Evolutionary conservation across 805 yeast species (phyloP).

Genomic region (Saturnispora hagleri): DNA sequence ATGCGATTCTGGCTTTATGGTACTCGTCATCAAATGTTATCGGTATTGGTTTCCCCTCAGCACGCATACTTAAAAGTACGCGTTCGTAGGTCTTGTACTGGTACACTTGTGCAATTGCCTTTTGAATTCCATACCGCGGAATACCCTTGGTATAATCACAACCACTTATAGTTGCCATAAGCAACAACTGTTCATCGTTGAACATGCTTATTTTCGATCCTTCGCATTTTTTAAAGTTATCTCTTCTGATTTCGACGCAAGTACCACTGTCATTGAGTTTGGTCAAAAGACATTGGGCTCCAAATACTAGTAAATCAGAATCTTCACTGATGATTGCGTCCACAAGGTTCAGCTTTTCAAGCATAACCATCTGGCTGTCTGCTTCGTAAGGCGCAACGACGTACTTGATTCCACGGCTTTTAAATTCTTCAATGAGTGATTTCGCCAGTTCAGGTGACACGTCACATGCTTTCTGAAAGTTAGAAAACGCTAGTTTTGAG

Average conservation of each 20-base stretch:
- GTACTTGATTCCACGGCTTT: conserved; percentile 46
- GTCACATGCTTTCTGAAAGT: conserved; percentile 70
- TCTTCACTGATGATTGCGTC: conserved; percentile 91
- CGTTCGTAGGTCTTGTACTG: conserved; percentile 43
- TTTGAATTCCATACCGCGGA: conserved; percentile 68
- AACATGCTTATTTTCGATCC: conserved; percentile 38
- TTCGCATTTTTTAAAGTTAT: conserved; percentile 34
- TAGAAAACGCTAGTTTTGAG: conserved; percentile 50
- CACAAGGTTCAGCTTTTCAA: conserved; percentile 65
- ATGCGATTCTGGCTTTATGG: conserved; percentile 63
- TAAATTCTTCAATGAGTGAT: conserved; percentile 65
- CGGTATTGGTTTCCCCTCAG: conserved; percentile 59
- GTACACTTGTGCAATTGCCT: conserved; percentile 56
- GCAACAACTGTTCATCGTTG: conserved; percentile 49
- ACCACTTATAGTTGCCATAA: conserved; percentile 85
- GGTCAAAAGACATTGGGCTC: conserved; percentile 67
- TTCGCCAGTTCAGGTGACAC: conserved; percentile 90
- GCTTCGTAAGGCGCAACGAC: conserved; percentile 98
- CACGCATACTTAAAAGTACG: conserved; percentile 44
- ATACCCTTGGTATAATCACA: conserved; percentile 93
- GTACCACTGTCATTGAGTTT: conserved; percentile 64
- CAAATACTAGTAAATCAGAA: conserved; percentile 85
- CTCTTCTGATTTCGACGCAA: conserved; percentile 60
- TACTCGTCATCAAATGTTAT: conserved; percentile 50
- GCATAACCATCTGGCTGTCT: conserved; percentile 90